Percentiles rank a stretch among this genome's conserved stretches.
phyloP scores from a whole-genome alignment of 2,329 filamentous ascomycete genomes.

The Monosporascus cannonballus region DNA sequence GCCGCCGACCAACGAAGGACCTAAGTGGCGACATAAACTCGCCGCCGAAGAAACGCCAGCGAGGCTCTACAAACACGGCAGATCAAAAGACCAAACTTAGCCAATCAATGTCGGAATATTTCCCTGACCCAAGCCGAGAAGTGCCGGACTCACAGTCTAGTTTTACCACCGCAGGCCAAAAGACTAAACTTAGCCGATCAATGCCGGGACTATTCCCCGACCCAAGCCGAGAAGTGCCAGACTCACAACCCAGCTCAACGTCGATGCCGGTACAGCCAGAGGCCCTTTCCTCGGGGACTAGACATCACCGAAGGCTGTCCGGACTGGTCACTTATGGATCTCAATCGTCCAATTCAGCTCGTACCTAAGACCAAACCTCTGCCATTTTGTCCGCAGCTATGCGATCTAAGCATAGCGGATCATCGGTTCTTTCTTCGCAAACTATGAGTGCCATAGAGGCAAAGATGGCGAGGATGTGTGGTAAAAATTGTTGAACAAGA shows the following conservation, averaged over 20 bases:
- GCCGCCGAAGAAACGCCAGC: constrained; percentile 4
- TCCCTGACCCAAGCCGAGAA: background rate
- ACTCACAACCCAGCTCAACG: too few relatives aligned
- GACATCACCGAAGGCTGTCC: too few relatives aligned
- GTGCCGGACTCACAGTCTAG: background rate
- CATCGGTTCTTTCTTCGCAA: background rate
- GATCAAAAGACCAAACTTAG: constrained; percentile 8
- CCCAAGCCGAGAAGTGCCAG: background rate
- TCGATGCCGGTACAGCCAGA: too few relatives aligned
- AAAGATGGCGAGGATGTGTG: too few relatives aligned
- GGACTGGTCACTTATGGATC: constrained; percentile 12
- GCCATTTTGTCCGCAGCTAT: constrained; percentile 5
- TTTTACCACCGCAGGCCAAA: background rate
- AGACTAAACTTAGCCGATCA: constrained; percentile 12
- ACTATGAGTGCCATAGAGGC: background rate
- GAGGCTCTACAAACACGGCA: background rate
- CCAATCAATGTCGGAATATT: constrained; percentile 15
- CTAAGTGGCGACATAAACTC: background rate
- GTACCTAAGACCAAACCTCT: constrained; percentile 3
- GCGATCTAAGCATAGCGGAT: background rate
- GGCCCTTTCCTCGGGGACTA: too few relatives aligned
- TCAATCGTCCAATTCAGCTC: background rate
- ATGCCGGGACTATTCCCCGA: constrained; percentile 12
- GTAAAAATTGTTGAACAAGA: too few relatives aligned
- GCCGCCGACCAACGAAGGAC: background rate